Conservation (phyloP, 768 basidiomycete species). For the Naganishia onofrii region DNA sequence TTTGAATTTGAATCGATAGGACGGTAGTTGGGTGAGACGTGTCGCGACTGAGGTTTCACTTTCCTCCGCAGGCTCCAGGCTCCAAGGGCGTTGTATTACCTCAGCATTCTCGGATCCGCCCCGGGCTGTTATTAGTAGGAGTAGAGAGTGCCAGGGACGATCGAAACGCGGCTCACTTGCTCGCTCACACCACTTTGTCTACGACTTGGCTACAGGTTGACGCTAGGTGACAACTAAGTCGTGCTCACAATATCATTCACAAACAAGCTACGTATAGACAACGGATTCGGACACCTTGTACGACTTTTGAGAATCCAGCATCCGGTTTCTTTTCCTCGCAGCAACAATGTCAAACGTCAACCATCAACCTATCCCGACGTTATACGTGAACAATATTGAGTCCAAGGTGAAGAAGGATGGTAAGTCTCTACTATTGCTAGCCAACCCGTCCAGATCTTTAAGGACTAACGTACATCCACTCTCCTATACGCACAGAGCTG, state of each 20-base stretch:
- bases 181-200: not conserved
- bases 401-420: slow-evolving; percentile 82
- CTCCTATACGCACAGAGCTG: slow-evolving; percentile 59
- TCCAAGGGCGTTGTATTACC: not conserved
- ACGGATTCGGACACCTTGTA: too few relatives aligned
- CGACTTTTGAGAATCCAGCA: too few relatives aligned
- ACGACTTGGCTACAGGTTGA: not conserved
- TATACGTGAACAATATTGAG: slow-evolving; percentile 91
- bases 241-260: too few relatives aligned
- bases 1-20: too few relatives aligned
- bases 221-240: too few relatives aligned
- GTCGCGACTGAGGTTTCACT: not conserved
- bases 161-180: not conserved
- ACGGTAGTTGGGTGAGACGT: not conserved
- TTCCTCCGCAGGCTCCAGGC: not conserved
- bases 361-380: slow-evolving; percentile 75
- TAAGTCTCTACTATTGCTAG: too few relatives aligned
- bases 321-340: slow-evolving; percentile 26
- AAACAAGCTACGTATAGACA: too few relatives aligned
- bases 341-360: slow-evolving; percentile 42
- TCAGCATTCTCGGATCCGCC: not conserved
- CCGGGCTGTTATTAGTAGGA: too few relatives aligned
- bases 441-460: too few relatives aligned
- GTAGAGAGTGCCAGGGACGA: too few relatives aligned
- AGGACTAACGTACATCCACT: not conserved